These are phyloP conservation scores for Aegilops umbellulata DNA, from an alignment of 176 grass and related monocot genomes.

Conservation along the genomic window DNA sequence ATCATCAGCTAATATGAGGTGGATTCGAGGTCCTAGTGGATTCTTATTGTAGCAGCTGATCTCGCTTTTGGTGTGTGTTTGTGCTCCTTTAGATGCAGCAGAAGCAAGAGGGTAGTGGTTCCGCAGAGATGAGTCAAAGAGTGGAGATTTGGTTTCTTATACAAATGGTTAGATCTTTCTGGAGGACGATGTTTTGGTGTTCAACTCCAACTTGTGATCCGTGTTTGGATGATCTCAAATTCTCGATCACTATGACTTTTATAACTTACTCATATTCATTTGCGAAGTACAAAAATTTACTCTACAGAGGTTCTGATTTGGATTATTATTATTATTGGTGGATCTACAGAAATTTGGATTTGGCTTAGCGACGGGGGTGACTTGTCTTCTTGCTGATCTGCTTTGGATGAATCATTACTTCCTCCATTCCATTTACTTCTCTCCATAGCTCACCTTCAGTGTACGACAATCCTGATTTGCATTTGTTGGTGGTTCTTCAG, in stretches of 20 bases:
- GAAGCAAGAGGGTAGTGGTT: not conserved
- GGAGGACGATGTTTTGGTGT: no score
- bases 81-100: not conserved
- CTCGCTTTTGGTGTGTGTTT: conserved; percentile 4
- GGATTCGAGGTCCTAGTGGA: not conserved
- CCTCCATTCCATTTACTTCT: no score
- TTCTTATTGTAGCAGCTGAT: not conserved
- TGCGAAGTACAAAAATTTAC: no score
- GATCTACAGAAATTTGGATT: conserved; percentile 7
- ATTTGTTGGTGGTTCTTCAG: not conserved
- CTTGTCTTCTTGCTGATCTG: no score
- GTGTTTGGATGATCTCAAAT: not conserved
- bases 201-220: no score
- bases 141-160: not conserved
- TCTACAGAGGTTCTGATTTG: no score
- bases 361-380: no score
- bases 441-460: not conserved
- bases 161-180: no score
- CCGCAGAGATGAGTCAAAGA: no score
- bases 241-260: not conserved
- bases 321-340: not conserved
- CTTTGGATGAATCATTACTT: no score
- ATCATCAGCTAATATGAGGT: not conserved
- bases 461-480: not conserved
- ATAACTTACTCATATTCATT: no score